Base-by-base conservation (phyloP, 2,329 filamentous ascomycete genomes). In the Colletotrichum zoysiae region DNA sequence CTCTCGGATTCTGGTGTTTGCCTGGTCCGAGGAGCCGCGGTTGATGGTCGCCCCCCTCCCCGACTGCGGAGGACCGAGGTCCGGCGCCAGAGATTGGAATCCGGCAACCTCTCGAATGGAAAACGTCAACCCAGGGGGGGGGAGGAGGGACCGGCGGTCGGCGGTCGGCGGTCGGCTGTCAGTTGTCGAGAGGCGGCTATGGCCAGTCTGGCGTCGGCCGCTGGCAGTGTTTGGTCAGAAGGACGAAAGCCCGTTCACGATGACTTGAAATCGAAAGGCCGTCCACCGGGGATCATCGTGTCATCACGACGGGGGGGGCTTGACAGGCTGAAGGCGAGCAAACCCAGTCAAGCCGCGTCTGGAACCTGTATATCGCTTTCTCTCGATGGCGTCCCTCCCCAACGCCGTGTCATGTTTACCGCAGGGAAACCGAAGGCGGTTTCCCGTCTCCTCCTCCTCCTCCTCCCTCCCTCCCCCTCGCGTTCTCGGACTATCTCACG, bases 51-150 rank as follows among this genome's bases (percentile, higher is more conserved):
- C n/a, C n/a, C n/a, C n/a, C n/a, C n/a, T n/a, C 18, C 16, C 11
- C 26, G 50, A 33, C 12, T 16, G 23, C 23, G 7, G 8, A 23
- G 11, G n/a, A 5, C 51, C 7, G 2, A 30, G 18, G 8, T 26
- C 30, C n/a, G n/a, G 23, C 67, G 23, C 67, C 64, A 71, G 62
- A 42, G 46, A 30, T 30, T 67, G 68, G 64, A 44, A 58, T 50
- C 50, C 68, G 57, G 64, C 57, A 67, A 30, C 30, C 30, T 33
- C 48, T 40, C 23, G 46, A 48, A 44, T 5, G 26, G 40, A 9
- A 26, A 26, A 26, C 38, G 38, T 1, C 26, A 42, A 59, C 42
- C 42, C 6, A 20, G 18, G 42, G 18, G 6, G 3, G 11, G 3
- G 40, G n/a, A n/a, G n/a, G n/a, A n/a, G n/a, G n/a, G n/a, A n/a